A percentile compares a stretch with the other conserved stretches of the same genome.
Evolutionary conservation across 352 stramenopile genomes (phyloP).

Genomic region (Globisporangium echinulatum): DNA sequence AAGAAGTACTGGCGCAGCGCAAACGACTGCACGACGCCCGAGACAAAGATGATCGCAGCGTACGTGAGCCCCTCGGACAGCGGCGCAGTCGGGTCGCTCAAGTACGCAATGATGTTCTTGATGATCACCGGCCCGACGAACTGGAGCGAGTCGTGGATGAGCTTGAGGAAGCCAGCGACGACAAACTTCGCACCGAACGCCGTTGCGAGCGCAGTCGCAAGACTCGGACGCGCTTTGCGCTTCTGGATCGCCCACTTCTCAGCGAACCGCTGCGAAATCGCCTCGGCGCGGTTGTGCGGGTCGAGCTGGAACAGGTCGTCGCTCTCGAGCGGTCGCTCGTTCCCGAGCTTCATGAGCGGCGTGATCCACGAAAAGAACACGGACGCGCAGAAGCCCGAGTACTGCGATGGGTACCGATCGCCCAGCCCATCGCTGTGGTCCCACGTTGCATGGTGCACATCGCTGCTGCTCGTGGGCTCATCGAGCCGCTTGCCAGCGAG

Average conservation of each 20-base stretch:
- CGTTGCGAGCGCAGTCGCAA: slow-evolving; percentile 38
- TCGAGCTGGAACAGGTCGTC: slow-evolving; percentile 85
- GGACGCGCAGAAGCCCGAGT: slow-evolving; percentile 36
- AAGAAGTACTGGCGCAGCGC: slow-evolving; percentile 80
- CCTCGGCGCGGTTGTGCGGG: slow-evolving; percentile 51
- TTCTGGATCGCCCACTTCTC: slow-evolving; percentile 36
- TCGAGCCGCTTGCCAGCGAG: slow-evolving; percentile 6
- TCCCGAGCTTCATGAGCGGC: slow-evolving; percentile 81
- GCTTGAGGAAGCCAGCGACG: slow-evolving; percentile 59
- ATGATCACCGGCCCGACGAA: slow-evolving; percentile 81
- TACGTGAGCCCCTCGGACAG: slow-evolving; percentile 56
- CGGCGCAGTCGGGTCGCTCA: slow-evolving; percentile 56
- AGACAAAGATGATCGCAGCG: slow-evolving; percentile 55
- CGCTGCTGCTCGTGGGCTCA: background rate
- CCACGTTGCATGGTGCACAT: background rate
- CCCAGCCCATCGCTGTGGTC: slow-evolving; percentile 19
- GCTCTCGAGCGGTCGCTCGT: slow-evolving; percentile 64
- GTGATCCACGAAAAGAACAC: slow-evolving; percentile 87
- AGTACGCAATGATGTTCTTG: slow-evolving; percentile 80
- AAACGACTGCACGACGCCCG: slow-evolving; percentile 74
- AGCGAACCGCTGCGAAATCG: slow-evolving; percentile 39
- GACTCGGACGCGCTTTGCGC: slow-evolving; percentile 27
- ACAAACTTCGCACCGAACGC: slow-evolving; percentile 56
- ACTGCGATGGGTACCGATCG: slow-evolving; percentile 60
- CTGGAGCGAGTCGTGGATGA: slow-evolving; percentile 78